Evolutionary conservation across 768 basidiomycete genomes (phyloP).

Genomic region (Rhodotorula toruloides): DNA sequence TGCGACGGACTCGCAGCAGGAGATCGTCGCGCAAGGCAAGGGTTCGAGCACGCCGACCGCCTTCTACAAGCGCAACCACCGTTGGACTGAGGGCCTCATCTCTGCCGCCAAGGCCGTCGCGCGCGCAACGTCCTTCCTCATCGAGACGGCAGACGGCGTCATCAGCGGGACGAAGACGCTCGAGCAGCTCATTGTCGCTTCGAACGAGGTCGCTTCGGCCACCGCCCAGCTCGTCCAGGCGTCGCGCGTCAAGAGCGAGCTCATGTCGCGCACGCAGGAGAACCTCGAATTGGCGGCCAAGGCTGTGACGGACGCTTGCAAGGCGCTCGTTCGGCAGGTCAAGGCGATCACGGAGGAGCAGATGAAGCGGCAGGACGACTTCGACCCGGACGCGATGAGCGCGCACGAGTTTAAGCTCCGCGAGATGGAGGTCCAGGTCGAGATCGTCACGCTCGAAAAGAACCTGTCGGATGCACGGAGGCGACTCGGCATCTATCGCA

Average conservation of each 20-base stretch:
- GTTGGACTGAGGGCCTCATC: constrained; percentile 98
- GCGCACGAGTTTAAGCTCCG: constrained; percentile 89
- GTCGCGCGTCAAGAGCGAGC: constrained; percentile 92
- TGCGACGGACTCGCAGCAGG: constrained; percentile 94
- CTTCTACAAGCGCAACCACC: constrained; percentile 99
- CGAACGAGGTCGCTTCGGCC: constrained; percentile 93
- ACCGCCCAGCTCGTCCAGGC: constrained; percentile 98
- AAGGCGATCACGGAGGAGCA: constrained; percentile 87
- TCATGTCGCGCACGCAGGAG: constrained; percentile 98
- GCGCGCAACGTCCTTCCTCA: constrained; percentile 88
- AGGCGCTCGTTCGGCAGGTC: constrained; percentile 90
- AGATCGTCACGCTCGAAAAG: constrained; percentile 92
- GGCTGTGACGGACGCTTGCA: constrained; percentile 95
- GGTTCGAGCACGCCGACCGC: constrained; percentile 88
- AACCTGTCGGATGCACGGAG: constrained; percentile 62
- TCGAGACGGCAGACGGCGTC: constrained; percentile 96
- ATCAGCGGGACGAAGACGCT: constrained; percentile 84
- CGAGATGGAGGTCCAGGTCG: constrained; percentile 99
- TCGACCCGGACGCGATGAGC: constrained; percentile 86
- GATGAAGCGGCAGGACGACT: constrained; percentile 63
- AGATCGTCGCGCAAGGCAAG: constrained; percentile 92
- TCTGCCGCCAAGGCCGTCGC: constrained; percentile 97
- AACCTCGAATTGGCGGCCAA: constrained; percentile 92
- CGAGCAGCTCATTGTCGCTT: constrained; percentile 99
- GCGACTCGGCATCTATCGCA: constrained; percentile 39